Base-by-base conservation (phyloP, 75 land plant species). In the Larix kaempferi region DNA sequence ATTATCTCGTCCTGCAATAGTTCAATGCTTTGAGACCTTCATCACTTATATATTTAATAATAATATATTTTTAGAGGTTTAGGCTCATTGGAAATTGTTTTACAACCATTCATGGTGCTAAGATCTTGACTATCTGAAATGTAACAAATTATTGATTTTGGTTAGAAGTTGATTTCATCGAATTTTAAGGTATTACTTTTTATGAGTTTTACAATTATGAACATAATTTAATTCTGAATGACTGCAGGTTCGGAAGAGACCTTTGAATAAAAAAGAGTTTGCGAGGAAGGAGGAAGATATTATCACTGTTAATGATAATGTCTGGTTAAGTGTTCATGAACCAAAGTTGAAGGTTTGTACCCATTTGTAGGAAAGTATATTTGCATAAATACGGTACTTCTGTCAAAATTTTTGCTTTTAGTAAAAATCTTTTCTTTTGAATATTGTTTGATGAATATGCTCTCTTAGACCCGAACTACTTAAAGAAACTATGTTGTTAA, bases 201-300 rank as follows among this genome's bases (percentile, higher is more conserved):
- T 10, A 44, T 7, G 54, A 10, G 54, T 49, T 49, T 10, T 49
- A 49, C 2, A 49, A 49, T 49, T 49, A 8, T 0, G 8, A 49
- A 49, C 54, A 8, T 8, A 49, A 10, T 49, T 49, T 49, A 49
- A 49, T 49, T n/a, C 73, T 52, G n/a, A 3, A 37, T 69, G 14
- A n/a, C 44, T 49, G 49, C 87, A 97, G 99, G 99, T 97, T 14
- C 93, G 99, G 41, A 97, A 97, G 81, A 82, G 99, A 71, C 99
- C 99, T 29, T 71, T 97, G 56, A 97, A 97, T 78, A 97, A 93
- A 88, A 97, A 92, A 83, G 99, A 97, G 78, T 22, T 91, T 21
- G 80, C 95, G 11, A 85, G 98, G 41, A 97, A 95, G 69, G 99
- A 97, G 84, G 99, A 97, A 25, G 99, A 97, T 73, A 95, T 95